Percentiles rank a stretch among this genome's conserved stretches.
Conservation (phyloP, 2,329 filamentous ascomycete species). For the Fusarium sp. region DNA sequence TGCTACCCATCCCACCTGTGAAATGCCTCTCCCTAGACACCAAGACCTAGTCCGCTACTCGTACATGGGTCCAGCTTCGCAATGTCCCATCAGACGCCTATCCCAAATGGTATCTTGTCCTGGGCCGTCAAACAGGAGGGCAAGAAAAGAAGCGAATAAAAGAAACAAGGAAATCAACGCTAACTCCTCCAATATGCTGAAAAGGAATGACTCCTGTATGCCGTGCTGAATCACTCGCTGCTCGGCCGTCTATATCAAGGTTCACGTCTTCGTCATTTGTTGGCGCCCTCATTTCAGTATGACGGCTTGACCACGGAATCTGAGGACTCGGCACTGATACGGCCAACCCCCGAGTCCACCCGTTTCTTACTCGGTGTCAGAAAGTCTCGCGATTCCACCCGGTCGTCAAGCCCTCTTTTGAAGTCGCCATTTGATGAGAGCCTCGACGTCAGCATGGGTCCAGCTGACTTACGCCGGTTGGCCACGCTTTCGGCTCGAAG, state of each 20-base stretch:
- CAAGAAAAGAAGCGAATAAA: not conserved
- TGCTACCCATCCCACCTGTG: slow-evolving; percentile 14
- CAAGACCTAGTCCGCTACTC: slow-evolving; percentile 33
- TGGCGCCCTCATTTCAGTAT: not conserved
- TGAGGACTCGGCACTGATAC: slow-evolving; percentile 44
- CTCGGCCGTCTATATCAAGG: slow-evolving; percentile 12
- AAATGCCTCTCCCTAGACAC: slow-evolving; percentile 18
- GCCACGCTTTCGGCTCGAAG: slow-evolving; percentile 39
- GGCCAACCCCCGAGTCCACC: slow-evolving; percentile 49
- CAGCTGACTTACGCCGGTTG: slow-evolving; percentile 46
- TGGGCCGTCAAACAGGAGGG: slow-evolving; percentile 5
- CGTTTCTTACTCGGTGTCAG: slow-evolving; percentile 43
- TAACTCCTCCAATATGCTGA: slow-evolving; percentile 36
- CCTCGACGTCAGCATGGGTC: slow-evolving; percentile 34
- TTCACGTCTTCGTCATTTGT: slow-evolving; percentile 11
- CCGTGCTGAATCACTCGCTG: slow-evolving; percentile 17
- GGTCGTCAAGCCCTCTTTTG: slow-evolving; percentile 30
- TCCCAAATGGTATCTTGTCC: slow-evolving; percentile 32
- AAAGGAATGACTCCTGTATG: slow-evolving; percentile 17
- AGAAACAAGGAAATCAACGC: slow-evolving; percentile 25
- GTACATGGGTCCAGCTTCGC: slow-evolving; percentile 28
- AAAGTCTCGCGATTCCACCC: slow-evolving; percentile 28
- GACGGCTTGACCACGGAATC: slow-evolving; percentile 22
- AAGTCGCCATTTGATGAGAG: slow-evolving; percentile 36
- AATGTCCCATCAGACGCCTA: slow-evolving; percentile 34